Evolutionary conservation across 2,329 filamentous ascomycete genomes (phyloP).

Genomic region (Trichoderma citrinoviride): DNA sequence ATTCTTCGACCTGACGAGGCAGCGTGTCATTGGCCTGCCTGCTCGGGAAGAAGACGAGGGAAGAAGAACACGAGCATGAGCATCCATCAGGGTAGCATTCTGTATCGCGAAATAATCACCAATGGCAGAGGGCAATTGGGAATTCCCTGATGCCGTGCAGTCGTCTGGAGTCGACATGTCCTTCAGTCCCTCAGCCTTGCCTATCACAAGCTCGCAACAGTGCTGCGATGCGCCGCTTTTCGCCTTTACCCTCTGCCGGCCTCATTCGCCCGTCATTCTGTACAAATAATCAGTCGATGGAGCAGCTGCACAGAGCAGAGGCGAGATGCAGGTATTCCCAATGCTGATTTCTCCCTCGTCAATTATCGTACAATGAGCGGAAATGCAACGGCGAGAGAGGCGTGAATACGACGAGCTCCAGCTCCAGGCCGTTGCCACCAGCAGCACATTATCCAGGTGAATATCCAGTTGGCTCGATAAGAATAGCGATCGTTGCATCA

Average conservation of each 20-base stretch:
- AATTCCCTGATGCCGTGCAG: constrained; percentile 1
- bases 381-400: constrained; percentile 13
- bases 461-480: constrained; percentile 21
- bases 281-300: background rate
- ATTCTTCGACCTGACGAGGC: constrained; percentile 20
- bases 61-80: background rate
- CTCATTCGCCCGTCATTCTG: constrained; percentile 7
- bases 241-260: constrained; percentile 15
- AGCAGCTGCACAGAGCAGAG: constrained; percentile 16
- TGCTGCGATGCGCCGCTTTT: constrained; percentile 1
- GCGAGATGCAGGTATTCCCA: constrained; percentile 13
- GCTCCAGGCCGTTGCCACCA: constrained; percentile 9
- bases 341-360: constrained; percentile 2
- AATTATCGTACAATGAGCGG: background rate
- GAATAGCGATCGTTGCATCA: constrained; percentile 1
- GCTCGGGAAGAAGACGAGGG: background rate
- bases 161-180: background rate
- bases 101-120: constrained; percentile 17
- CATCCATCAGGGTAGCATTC: constrained; percentile 10
- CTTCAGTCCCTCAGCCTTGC: constrained; percentile 18
- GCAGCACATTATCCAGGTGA: constrained; percentile 13
- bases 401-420: constrained; percentile 9
- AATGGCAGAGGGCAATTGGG: constrained; percentile 13
- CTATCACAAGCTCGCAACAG: constrained; percentile 11
- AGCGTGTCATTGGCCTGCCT: background rate